Conservation (phyloP, 2,329 filamentous ascomycete genomes). For the Metarhizium sp. region DNA sequence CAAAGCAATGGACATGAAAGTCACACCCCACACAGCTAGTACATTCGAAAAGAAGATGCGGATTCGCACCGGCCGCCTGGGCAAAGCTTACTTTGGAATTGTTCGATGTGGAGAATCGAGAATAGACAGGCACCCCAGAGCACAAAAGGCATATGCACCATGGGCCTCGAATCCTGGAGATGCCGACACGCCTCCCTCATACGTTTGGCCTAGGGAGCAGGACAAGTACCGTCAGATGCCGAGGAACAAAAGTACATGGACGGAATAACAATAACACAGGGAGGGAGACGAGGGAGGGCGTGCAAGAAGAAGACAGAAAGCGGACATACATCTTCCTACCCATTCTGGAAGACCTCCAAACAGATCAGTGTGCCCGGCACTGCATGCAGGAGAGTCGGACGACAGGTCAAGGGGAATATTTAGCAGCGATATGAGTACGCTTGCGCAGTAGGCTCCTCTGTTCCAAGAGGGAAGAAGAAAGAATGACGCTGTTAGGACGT, state of each 20-base stretch:
- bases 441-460: slow-evolving; percentile 85
- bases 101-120: slow-evolving; percentile 68
- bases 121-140: slow-evolving; percentile 79
- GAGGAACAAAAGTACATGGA: slow-evolving; percentile 4
- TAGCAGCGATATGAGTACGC: slow-evolving; percentile 74
- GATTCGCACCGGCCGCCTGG: neutral
- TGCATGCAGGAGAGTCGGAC: slow-evolving; percentile 57
- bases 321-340: slow-evolving; percentile 63
- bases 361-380: slow-evolving; percentile 53
- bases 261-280: slow-evolving; percentile 5
- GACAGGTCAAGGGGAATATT: slow-evolving; percentile 75
- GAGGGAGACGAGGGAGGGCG: neutral
- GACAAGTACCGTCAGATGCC: slow-evolving; percentile 3
- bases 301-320: slow-evolving; percentile 4
- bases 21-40: neutral
- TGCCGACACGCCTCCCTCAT: slow-evolving; percentile 85
- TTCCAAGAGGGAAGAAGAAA: slow-evolving; percentile 11
- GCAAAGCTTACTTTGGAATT: slow-evolving; percentile 54
- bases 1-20: neutral
- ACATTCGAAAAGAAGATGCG: neutral
- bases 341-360: slow-evolving; percentile 69
- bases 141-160: slow-evolving; percentile 94
- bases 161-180: slow-evolving; percentile 86
- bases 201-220: slow-evolving; percentile 63
- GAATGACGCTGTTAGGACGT: slow-evolving; percentile 5